Evolutionary conservation across 2,329 filamentous ascomycete genomes (phyloP), one percentile per base, ranked within the genome.

Genomic region (Bisporella sp.): DNA sequence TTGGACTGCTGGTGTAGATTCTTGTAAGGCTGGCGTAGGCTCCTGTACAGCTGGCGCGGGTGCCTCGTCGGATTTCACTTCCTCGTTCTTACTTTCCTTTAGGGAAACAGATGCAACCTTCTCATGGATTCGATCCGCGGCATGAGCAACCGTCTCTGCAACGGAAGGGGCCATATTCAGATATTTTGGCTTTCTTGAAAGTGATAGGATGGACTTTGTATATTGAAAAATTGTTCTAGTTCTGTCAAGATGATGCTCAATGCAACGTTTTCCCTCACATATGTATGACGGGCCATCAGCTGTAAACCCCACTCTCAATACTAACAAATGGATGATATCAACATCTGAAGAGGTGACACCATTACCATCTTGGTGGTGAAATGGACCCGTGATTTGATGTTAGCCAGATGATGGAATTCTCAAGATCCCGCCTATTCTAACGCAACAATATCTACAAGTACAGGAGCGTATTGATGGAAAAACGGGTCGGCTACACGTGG

Each of bases 111-210:
- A 41, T 41, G 47, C 52, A 31, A 62, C 44, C 47, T 63, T 61
- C 44, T 59, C 54, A 8, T 60, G 60, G 42, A 62, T 56, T 5
- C 57, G 42, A 28, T 62, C 58, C 31, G 59, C 48, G 3, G 58
- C 50, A 8, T 59, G 48, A 21, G 53, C 40, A 9, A 60, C 49
- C 1, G 58, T 49, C 49, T 64, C 60, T 4, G 58, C 47, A 7
- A 62, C 43, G 40, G 61, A 62, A 12, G 61, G 60, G 8, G 59
- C 54, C 61, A 63, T 63, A 9, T 43, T 48, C 28, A 51, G 31
- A n/a, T 49, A 33, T 29, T 5, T 4, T 8, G 35, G 32, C 11
- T 11, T 13, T 40, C 41, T 33, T 41, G 42, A 8, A 41, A 30
- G 21, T 32, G 28, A 46, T 12, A 30, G 21, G 37, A 29, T n/a